Evolutionary conservation across 306 rosid genomes (phyloP), one percentile per base, ranked within the genome.

Genomic region (Ochetophila trinervis): DNA sequence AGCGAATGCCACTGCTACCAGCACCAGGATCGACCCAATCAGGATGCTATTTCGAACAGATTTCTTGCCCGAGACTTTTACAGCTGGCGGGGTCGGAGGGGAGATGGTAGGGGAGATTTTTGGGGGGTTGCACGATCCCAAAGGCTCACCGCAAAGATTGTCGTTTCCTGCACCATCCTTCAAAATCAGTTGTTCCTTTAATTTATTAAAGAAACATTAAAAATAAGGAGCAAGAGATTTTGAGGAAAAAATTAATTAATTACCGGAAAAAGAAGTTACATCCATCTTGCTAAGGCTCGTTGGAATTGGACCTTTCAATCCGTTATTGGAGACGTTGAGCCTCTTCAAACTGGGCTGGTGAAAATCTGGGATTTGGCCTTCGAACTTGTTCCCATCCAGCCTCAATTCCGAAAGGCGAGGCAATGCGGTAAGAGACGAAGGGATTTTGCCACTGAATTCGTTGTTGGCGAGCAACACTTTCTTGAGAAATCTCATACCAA

Each of bases 301-400:
- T 0, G 99, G 99, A 57, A 93, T 85, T 4, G 83, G 87, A 60
- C 99, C 99, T 62, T 80, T 87, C 69, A 93, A 81, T 0, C 65
- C 76, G 53, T 93, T 93, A 78, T 87, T 62, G 44, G 97, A 72
- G 8, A 93, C 30, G 66, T 88, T 79, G 24, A 93, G 17, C 21
- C 32, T 53, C 73, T 51, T 78, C 79, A 92, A 73, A 34, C 2
- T 12, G 8, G 6, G 23, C 69, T 42, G 76, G 8, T 24, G 63
- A 60, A 93, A 85, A 19, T 60, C 53, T 10, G 99, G 99, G 34
- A 93, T 82, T 57, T 22, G 73, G 49, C 97, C 99, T 16, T 63
- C 49, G 73, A 93, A 90, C 80, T 88, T 90, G 91, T 93, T 93
- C 27, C 67, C 69, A 12, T 84, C 90, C 19, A 90, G 88, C 67